phyloP scores from a whole-genome alignment of 2,329 filamentous ascomycete genomes.

The Trichoderma hamatum region DNA sequence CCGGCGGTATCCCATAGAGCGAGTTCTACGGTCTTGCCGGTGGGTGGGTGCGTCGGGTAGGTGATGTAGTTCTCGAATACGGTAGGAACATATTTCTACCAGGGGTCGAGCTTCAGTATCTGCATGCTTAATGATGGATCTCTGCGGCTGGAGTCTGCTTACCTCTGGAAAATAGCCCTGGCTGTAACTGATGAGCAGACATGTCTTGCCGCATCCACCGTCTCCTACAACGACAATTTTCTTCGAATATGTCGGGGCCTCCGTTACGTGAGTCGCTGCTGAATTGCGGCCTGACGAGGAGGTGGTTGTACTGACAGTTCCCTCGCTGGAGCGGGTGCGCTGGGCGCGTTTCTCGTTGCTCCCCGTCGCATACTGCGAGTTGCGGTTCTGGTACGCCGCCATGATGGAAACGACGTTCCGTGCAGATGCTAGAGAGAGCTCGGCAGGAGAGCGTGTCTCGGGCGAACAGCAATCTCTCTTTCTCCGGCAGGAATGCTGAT shows the following conservation, averaged over 20 bases:
- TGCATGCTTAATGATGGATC: background rate
- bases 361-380: slow-evolving; percentile 53
- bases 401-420: slow-evolving; percentile 40
- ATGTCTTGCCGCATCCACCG: slow-evolving; percentile 98
- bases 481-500: slow-evolving; percentile 29
- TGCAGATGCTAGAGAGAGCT: slow-evolving; percentile 11
- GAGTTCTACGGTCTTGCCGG: slow-evolving; percentile 93
- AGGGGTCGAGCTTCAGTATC: background rate
- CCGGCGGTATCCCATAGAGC: slow-evolving; percentile 98
- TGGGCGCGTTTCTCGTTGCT: slow-evolving; percentile 49
- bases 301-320: slow-evolving; percentile 83
- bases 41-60: slow-evolving; percentile 83
- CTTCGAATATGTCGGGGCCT: slow-evolving; percentile 92
- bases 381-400: slow-evolving; percentile 59
- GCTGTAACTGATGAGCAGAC: slow-evolving; percentile 96
- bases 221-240: slow-evolving; percentile 99
- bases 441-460: slow-evolving; percentile 14
- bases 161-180: slow-evolving; percentile 99
- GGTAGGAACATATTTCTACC: slow-evolving; percentile 97
- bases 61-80: slow-evolving; percentile 99
- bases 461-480: background rate
- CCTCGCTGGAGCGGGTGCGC: slow-evolving; percentile 76
- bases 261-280: slow-evolving; percentile 81
- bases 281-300: slow-evolving; percentile 75
- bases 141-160: slow-evolving; percentile 38